A percentile compares a stretch with the other conserved stretches of the same genome.
phyloP scores from a whole-genome alignment of 2,329 filamentous ascomycete species.

The Colletotrichum lentis region DNA sequence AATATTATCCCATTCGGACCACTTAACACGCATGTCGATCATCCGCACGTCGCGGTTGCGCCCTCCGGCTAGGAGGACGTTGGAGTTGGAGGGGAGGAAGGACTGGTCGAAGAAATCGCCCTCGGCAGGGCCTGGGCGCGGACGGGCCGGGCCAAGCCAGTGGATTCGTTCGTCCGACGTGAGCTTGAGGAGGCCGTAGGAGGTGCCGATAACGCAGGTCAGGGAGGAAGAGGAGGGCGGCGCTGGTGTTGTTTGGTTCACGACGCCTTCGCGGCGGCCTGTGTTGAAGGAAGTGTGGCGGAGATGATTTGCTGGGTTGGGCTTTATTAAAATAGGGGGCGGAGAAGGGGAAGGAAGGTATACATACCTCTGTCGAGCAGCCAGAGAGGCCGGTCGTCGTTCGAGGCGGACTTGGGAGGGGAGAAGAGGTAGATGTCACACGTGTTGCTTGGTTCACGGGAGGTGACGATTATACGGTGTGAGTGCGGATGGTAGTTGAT shows the following conservation, averaged over 20 bases:
- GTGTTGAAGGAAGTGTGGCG: slow-evolving; percentile 45
- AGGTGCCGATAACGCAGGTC: slow-evolving; percentile 59
- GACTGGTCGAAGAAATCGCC: slow-evolving; percentile 59
- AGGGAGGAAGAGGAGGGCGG: slow-evolving; percentile 49
- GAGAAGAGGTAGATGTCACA: slow-evolving; percentile 52
- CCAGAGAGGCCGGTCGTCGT: slow-evolving; percentile 49
- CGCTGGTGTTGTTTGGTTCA: slow-evolving; percentile 54
- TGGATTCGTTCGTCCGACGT: slow-evolving; percentile 45
- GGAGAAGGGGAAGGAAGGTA: not conserved
- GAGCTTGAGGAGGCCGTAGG: slow-evolving; percentile 55
- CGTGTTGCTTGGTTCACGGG: slow-evolving; percentile 46
- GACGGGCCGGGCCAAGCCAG: slow-evolving; percentile 47
- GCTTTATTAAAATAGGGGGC: not conserved
- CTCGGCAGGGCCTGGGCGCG: slow-evolving; percentile 32
- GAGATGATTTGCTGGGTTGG: slow-evolving; percentile 44
- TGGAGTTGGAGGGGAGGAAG: slow-evolving; percentile 54
- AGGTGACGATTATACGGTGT: slow-evolving; percentile 54
- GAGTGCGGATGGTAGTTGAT: slow-evolving; percentile 57
- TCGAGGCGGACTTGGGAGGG: slow-evolving; percentile 44
- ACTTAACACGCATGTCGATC: slow-evolving; percentile 54
- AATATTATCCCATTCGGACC: slow-evolving; percentile 46
- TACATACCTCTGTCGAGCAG: slow-evolving; percentile 44
- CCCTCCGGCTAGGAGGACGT: slow-evolving; percentile 61
- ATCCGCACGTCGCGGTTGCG: slow-evolving; percentile 57
- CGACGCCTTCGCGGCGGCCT: slow-evolving; percentile 45